Evolutionary conservation across 805 yeast genomes (phyloP).

Genomic region (Metschnikowia kunwiensis): DNA sequence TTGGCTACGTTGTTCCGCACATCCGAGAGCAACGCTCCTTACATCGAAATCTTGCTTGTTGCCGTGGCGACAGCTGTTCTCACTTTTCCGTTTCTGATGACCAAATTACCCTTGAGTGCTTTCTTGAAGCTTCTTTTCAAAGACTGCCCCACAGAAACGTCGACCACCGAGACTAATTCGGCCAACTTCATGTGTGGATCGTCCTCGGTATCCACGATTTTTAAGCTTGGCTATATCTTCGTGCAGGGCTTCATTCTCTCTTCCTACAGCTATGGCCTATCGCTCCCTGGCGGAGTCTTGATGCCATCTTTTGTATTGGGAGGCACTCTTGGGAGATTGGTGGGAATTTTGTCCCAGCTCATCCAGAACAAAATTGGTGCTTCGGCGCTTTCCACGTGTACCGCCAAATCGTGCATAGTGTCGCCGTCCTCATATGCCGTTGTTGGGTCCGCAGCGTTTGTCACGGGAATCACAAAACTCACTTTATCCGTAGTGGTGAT

Average conservation of each 20-base stretch:
- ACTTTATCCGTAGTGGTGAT: slow-evolving; percentile 79
- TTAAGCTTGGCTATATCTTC: slow-evolving; percentile 37
- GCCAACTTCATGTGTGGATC: slow-evolving; percentile 37
- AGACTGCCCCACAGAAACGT: slow-evolving; percentile 49
- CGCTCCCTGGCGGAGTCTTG: slow-evolving; percentile 65
- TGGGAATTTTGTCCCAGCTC: slow-evolving; percentile 51
- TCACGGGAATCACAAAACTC: slow-evolving; percentile 77
- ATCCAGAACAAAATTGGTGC: slow-evolving; percentile 41
- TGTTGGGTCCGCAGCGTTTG: slow-evolving; percentile 81
- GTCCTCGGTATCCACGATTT: slow-evolving; percentile 22
- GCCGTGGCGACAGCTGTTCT: slow-evolving; percentile 51
- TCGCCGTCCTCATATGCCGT: slow-evolving; percentile 88
- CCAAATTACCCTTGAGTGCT: slow-evolving; percentile 54
- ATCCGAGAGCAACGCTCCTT: slow-evolving; percentile 22
- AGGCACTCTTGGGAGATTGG: slow-evolving; percentile 53
- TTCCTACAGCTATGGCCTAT: slow-evolving; percentile 65
- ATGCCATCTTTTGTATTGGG: slow-evolving; percentile 65
- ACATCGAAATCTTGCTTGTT: slow-evolving; percentile 48
- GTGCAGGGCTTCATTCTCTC: slow-evolving; percentile 57
- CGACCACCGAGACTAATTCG: slow-evolving; percentile 18
- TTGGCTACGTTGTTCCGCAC: slow-evolving; percentile 16
- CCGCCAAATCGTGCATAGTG: slow-evolving; percentile 52
- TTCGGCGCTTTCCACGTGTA: slow-evolving; percentile 37
- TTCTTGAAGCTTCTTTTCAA: slow-evolving; percentile 60
- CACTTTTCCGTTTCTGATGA: slow-evolving; percentile 53